Percentiles rank a stretch among this genome's conserved stretches.
Conservation (phyloP, 1,139 yeast genomes). For the Suhomyces chickasaworum region DNA sequence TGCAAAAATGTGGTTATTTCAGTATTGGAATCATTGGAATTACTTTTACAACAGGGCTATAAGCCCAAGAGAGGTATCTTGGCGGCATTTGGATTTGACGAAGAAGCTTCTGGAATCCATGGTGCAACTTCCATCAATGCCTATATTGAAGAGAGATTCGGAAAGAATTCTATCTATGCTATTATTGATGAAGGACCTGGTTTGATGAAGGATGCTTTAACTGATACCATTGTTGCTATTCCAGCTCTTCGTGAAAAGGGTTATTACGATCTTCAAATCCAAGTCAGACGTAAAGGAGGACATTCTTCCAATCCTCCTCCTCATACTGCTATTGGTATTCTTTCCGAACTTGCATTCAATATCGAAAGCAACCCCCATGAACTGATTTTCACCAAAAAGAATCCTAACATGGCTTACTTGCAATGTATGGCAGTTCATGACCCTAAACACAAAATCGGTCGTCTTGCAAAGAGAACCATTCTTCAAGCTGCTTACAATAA, state of each 20-base stretch:
- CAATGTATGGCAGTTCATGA: slow-evolving; percentile 51
- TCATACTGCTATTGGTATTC: slow-evolving; percentile 74
- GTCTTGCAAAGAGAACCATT: slow-evolving; percentile 24
- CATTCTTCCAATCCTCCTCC: slow-evolving; percentile 75
- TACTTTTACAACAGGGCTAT: slow-evolving; percentile 44
- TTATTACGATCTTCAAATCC: slow-evolving; percentile 49
- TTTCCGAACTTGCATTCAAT: slow-evolving; percentile 51
- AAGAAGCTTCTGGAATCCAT: slow-evolving; percentile 62
- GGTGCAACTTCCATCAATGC: slow-evolving; percentile 55
- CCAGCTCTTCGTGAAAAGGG: slow-evolving; percentile 71
- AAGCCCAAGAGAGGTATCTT: slow-evolving; percentile 58
- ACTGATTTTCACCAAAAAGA: slow-evolving; percentile 44
- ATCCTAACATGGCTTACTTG: slow-evolving; percentile 50
- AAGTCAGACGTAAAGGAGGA: slow-evolving; percentile 64
- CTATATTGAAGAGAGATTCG: slow-evolving; percentile 51
- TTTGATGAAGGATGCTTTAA: slow-evolving; percentile 30
- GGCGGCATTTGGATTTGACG: slow-evolving; percentile 71
- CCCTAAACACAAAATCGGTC: slow-evolving; percentile 17
- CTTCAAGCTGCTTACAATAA: slow-evolving; percentile 29
- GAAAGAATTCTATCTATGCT: slow-evolving; percentile 55
- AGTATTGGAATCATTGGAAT: slow-evolving; percentile 60
- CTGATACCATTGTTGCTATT: slow-evolving; percentile 38
- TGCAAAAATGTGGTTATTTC: slow-evolving; percentile 62
- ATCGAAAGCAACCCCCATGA: slow-evolving; percentile 55
- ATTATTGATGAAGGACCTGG: slow-evolving; percentile 67